A percentile compares a stretch with the other conserved stretches of the same genome.
Conservation (phyloP, 306 rosid genomes). For the Macrotyloma uniflorum region DNA sequence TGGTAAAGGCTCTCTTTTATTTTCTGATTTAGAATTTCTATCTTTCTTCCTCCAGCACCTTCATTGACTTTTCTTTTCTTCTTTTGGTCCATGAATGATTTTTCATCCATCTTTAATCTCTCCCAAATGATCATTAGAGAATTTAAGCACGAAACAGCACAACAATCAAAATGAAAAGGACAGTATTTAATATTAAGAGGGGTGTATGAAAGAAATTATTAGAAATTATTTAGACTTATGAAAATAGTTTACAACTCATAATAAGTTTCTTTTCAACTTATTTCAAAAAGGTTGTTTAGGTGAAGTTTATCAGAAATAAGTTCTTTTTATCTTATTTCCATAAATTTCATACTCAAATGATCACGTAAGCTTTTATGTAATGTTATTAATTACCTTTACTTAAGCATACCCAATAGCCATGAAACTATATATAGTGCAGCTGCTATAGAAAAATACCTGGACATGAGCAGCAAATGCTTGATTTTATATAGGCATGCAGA, state of each 20-base stretch:
- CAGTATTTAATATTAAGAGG: background rate
- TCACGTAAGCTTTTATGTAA: background rate
- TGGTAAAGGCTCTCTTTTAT: background rate
- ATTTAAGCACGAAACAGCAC: background rate
- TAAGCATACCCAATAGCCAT: background rate
- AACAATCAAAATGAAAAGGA: background rate
- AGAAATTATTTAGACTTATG: background rate
- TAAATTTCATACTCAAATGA: background rate
- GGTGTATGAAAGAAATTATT: background rate
- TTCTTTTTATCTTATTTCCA: background rate
- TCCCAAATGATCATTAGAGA: background rate
- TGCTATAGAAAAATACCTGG: background rate
- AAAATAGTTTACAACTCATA: background rate
- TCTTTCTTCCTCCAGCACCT: background rate
- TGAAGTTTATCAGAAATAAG: background rate
- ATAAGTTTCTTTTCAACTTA: background rate
- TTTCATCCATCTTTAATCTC: constrained; percentile 6
- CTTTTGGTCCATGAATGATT: background rate
- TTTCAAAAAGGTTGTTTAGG: background rate
- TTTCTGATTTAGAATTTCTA: background rate
- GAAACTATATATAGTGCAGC: background rate
- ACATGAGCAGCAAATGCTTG: background rate
- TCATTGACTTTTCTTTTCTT: background rate
- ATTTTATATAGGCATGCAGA: background rate
- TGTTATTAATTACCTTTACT: background rate